A percentile compares a stretch with the other conserved stretches of the same genome.
phyloP scores from a whole-genome alignment of 441 rosid species.

The Euphorbia schlechtendalii region DNA sequence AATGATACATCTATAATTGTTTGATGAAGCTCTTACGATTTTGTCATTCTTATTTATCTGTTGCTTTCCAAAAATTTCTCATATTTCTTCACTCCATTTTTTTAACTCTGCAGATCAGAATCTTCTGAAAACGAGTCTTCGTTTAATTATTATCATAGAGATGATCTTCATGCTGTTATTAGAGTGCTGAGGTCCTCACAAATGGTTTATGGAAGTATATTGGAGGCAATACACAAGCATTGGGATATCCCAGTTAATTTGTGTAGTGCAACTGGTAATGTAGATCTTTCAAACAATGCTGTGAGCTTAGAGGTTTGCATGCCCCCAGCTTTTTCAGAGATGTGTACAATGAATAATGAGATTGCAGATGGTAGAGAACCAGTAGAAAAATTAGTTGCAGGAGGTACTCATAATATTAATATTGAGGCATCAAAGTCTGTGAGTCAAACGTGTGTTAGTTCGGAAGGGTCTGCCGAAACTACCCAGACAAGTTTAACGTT shows the following conservation, averaged over 20 bases:
- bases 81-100: constrained; percentile 21
- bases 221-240: constrained; percentile 53
- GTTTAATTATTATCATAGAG: constrained; percentile 53
- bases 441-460: constrained; percentile 38
- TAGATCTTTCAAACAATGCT: constrained; percentile 29
- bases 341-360: constrained; percentile 21
- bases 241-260: constrained; percentile 46
- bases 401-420: constrained; percentile 31
- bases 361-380: constrained; percentile 30
- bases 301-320: constrained; percentile 23
- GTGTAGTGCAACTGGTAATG: constrained; percentile 30
- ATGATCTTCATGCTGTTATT: constrained; percentile 51
- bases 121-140: constrained; percentile 37
- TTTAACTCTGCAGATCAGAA: constrained; percentile 65
- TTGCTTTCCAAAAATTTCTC: constrained; percentile 8
- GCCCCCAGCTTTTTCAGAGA: constrained; percentile 26
- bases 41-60: not conserved
- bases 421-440: constrained; percentile 31
- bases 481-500: constrained; percentile 38
- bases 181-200: constrained; percentile 59
- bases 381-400: constrained; percentile 33
- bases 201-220: constrained; percentile 40
- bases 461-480: constrained; percentile 72
- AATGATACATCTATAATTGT: not conserved
- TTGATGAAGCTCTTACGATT: not conserved